Base-by-base conservation (phyloP, 1,284 basidiomycete genomes). In the Ceratobasidium sp. region DNA sequence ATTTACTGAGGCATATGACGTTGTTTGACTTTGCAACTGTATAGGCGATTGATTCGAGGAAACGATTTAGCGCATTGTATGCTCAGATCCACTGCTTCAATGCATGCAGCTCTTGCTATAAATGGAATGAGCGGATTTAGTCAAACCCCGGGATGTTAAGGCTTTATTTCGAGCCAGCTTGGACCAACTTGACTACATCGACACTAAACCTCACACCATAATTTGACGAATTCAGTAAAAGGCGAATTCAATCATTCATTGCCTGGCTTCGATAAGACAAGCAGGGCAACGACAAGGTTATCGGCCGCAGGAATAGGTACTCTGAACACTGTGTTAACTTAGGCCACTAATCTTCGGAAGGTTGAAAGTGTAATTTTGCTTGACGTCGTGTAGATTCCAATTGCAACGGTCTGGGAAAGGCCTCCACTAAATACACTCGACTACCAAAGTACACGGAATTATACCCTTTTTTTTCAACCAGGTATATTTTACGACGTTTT, bases 291-390 rank as follows among this genome's bases (percentile, higher is more conserved):
- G 4, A 22, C 38, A 25, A 57, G 40, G 38, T 57, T 57, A 27
- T 43, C 40, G 40, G 45, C 20, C 7, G 55, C 55, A n/a, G 32
- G 25, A 29, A 57, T 22, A 5, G 45, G 55, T 13, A 42, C 55
- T 27, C 45, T 57, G 38, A 43, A 0, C 10, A 42, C 55, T 3
- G 55, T 42, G 20, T 57, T 29, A 27, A 27, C 32, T 17, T 57
- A 27, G 3, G n/a, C 20, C 22, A 43, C 55, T n/a, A 57, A 25
- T 27, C 40, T n/a, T 13, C 29, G 35, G 55, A 57, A 57, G 20
- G 45, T 27, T n/a, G 42, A 27, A 15, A 57, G 38, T 7, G 55
- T 57, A 17, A 57, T 57, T n/a, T 57, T 57, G 12, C 55, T 42
- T 3, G 55, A 57, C 15, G 55, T 42, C 10, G 20, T 40, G 35